phyloP scores from a whole-genome alignment of 1,139 yeast genomes.

The Hanseniaspora gamundiae region DNA sequence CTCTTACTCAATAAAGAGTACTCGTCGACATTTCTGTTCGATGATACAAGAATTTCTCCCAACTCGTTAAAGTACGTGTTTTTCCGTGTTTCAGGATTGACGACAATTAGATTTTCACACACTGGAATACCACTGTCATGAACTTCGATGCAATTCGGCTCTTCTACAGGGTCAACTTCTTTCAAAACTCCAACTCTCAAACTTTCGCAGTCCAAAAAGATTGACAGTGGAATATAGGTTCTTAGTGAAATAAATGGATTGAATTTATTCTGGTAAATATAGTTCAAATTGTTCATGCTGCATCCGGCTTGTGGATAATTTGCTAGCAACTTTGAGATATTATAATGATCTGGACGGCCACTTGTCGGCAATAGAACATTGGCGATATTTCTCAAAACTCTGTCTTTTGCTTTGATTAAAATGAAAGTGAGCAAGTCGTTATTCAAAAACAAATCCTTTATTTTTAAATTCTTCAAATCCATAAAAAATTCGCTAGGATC shows the following conservation, averaged over 20 bases:
- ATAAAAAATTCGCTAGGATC: slow-evolving; percentile 66
- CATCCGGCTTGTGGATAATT: slow-evolving; percentile 56
- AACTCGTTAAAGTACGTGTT: slow-evolving; percentile 86
- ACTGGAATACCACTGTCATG: slow-evolving; percentile 95
- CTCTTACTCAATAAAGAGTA: slow-evolving; percentile 32
- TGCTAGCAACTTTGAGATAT: slow-evolving; percentile 47
- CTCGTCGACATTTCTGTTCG: slow-evolving; percentile 65
- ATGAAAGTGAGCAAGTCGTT: slow-evolving; percentile 78
- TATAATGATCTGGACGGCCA: slow-evolving; percentile 57
- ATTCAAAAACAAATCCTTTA: slow-evolving; percentile 79
- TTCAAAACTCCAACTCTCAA: slow-evolving; percentile 79
- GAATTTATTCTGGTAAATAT: slow-evolving; percentile 66
- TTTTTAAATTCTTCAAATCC: slow-evolving; percentile 62
- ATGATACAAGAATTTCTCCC: slow-evolving; percentile 95
- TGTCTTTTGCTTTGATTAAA: slow-evolving; percentile 42
- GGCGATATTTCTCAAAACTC: slow-evolving; percentile 48
- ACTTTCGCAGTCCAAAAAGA: slow-evolving; percentile 80
- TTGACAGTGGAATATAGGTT: slow-evolving; percentile 81
- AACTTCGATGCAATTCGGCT: slow-evolving; percentile 35
- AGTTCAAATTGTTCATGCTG: slow-evolving; percentile 58
- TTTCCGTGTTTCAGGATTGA: slow-evolving; percentile 77
- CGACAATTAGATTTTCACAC: slow-evolving; percentile 86
- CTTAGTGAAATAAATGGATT: slow-evolving; percentile 72
- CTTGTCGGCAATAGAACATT: slow-evolving; percentile 79
- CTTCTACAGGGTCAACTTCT: slow-evolving; percentile 58